phyloP scores from a whole-genome alignment of 495 filamentous ascomycete species.

The Talaromyces trachyspermus region DNA sequence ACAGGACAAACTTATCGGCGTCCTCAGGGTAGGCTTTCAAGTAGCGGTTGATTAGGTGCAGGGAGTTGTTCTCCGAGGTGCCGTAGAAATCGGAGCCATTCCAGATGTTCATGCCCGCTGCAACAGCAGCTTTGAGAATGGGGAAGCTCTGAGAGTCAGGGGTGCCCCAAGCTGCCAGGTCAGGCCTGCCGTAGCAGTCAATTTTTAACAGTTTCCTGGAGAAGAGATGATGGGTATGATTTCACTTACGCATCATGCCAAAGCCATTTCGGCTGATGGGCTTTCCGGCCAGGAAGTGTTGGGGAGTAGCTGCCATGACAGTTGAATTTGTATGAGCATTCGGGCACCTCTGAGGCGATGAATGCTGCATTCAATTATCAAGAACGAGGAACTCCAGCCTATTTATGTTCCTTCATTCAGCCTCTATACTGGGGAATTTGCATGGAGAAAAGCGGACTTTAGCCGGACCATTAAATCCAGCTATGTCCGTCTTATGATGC shows the following conservation, averaged over 20 bases:
- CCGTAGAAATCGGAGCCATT: constrained; percentile 29
- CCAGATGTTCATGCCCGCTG: constrained; percentile 47
- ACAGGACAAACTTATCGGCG: constrained; percentile 54
- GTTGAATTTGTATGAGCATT: not conserved
- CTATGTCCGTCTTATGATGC: not conserved
- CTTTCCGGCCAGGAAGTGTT: constrained; percentile 11
- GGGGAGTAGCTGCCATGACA: not conserved
- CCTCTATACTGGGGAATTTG: not conserved
- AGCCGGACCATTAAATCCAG: not conserved
- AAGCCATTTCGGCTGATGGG: constrained; percentile 13
- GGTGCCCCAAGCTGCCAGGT: constrained; percentile 50
- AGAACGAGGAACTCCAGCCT: too few species aligned
- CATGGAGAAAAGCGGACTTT: not conserved
- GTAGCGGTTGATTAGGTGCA: constrained; percentile 57
- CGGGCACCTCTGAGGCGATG: too few species aligned
- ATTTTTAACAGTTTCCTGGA: too few species aligned
- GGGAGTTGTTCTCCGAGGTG: constrained; percentile 32
- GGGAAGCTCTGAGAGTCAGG: constrained; percentile 51
- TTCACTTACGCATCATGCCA: constrained; percentile 15
- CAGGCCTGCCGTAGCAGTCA: constrained; percentile 44
- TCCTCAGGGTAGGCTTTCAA: constrained; percentile 63
- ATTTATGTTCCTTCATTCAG: not conserved
- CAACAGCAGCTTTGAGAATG: constrained; percentile 55
- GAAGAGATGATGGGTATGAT: not conserved
- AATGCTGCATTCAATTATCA: too few species aligned